Evolutionary conservation across 2,329 filamentous ascomycete genomes (phyloP), one percentile per base, ranked within the genome.

Genomic region (Arthroderma uncinatum): DNA sequence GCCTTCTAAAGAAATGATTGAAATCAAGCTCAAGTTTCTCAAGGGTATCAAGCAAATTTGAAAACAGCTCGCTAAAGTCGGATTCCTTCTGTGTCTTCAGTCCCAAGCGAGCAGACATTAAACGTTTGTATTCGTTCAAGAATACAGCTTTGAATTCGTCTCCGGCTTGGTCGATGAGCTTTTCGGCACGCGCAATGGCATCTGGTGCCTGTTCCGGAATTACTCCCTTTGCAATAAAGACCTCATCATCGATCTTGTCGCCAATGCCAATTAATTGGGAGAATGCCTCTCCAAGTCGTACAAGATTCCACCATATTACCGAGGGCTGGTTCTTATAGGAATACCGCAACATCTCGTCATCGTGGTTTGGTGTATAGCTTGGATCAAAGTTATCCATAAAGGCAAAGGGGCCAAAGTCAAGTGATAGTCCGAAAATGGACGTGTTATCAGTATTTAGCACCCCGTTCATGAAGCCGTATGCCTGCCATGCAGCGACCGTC

Each of bases 401-500:
- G 4, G 93, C 93, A 66, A 98, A 98, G 0, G 93, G 93, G 0
- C 93, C 93, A 68, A 91, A 98, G 72, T 98, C 93, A 61, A 98
- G 86, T 4, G 86, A 92, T 0, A 98, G 75, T 0, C 93, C 93
- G 57, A 84, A 84, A 54, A 98, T 80, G 0, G 90, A 95, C 0
- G 93, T 98, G 70, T 98, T 98, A 69, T 98, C 93, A 0, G 93
- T 97, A 72, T 98, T 98, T 58, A 98, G 77, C 2, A 98, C 93
- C 48, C 93, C 93, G 66, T 98, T 98, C 80, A 95, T 97, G 74
- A 98, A 98, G n/a, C 89, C 93, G 67, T 97, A 97, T 0, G 89
- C 90, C 74, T 98, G 94, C 92, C 93, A 97, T 63, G 86, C 82
- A 9, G 93, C 93, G 1, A 97, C 91, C 0, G 87, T 94, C 58